These are phyloP conservation scores for Malassezia nana DNA, from an alignment of 1,284 basidiomycete genomes.

Conservation along the genomic window DNA sequence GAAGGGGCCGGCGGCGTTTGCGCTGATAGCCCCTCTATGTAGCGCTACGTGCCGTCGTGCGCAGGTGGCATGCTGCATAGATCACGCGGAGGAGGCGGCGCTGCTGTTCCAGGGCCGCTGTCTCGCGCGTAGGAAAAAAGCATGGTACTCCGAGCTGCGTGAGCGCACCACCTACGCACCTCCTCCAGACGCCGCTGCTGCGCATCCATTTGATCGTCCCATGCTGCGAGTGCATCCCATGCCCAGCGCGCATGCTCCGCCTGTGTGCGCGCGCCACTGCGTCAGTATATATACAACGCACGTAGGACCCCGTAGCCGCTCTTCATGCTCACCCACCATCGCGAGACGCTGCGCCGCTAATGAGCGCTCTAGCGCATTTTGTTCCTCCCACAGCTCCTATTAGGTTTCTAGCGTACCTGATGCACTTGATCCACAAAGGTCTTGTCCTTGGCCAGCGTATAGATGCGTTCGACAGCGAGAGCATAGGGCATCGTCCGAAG, in stretches of 20 bases:
- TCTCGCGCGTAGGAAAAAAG: conserved; percentile 11
- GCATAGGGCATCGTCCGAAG: conserved; percentile 1
- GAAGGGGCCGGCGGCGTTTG: too few species aligned
- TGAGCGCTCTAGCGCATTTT: background rate
- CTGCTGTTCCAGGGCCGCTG: conserved; percentile 1
- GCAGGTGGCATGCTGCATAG: background rate
- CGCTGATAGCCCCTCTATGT: too few species aligned
- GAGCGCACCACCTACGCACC: background rate
- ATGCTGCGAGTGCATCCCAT: conserved; percentile 17
- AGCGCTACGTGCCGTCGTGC: too few species aligned
- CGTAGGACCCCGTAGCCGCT: conserved; percentile 4
- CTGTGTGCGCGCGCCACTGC: conserved; percentile 9
- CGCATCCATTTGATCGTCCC: background rate
- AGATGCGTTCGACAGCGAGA: conserved; percentile 1
- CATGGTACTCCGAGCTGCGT: conserved; percentile 11
- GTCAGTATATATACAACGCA: conserved; percentile 3
- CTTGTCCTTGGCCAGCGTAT: background rate
- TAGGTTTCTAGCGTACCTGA: background rate
- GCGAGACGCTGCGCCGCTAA: conserved; percentile 1
- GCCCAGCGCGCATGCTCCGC: conserved; percentile 10
- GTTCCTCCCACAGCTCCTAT: conserved; percentile 4
- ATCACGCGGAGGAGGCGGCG: conserved; percentile 3
- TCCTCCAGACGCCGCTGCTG: conserved; percentile 11
- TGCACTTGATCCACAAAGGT: background rate
- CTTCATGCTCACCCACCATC: conserved; percentile 3